Percentiles rank a stretch among this genome's conserved stretches.
Conservation (phyloP, 2,329 filamentous ascomycete genomes). For the Aspergillus amoenus region DNA sequence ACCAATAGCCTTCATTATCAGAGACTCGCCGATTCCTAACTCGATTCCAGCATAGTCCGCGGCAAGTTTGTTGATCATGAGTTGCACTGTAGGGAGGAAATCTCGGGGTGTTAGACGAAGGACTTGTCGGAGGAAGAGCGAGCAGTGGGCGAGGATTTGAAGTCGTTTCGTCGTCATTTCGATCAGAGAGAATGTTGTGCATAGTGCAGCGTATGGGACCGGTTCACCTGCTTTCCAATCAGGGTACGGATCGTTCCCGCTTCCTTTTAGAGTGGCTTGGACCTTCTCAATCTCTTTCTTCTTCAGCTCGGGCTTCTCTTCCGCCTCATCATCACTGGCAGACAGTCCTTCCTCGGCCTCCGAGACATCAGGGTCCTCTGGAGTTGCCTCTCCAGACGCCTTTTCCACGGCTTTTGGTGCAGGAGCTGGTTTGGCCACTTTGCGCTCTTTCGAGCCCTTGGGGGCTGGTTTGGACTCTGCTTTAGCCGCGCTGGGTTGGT, state of each 20-base stretch:
- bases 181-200: constrained; percentile 89
- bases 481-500: constrained; percentile 32
- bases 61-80: constrained; percentile 98
- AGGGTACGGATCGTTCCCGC: constrained; percentile 78
- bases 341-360: constrained; percentile 38
- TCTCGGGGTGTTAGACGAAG: constrained; percentile 85
- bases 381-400: constrained; percentile 49
- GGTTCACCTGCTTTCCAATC: constrained; percentile 90
- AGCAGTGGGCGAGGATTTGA: constrained; percentile 83
- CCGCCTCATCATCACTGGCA: constrained; percentile 55
- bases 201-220: constrained; percentile 91
- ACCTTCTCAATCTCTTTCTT: constrained; percentile 78
- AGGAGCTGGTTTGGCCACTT: constrained; percentile 21
- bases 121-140: constrained; percentile 90
- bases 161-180: constrained; percentile 93
- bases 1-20: constrained; percentile 98
- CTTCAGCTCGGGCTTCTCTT: constrained; percentile 68
- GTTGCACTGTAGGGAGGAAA: constrained; percentile 79
- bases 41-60: constrained; percentile 96
- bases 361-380: constrained; percentile 22
- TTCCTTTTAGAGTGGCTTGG: constrained; percentile 70
- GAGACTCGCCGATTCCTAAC: constrained; percentile 93
- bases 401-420: constrained; percentile 30
- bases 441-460: constrained; percentile 18
- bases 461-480: constrained; percentile 20